Evolutionary conservation across 805 yeast genomes (phyloP).

Genomic region (Yarrowia deformans): DNA sequence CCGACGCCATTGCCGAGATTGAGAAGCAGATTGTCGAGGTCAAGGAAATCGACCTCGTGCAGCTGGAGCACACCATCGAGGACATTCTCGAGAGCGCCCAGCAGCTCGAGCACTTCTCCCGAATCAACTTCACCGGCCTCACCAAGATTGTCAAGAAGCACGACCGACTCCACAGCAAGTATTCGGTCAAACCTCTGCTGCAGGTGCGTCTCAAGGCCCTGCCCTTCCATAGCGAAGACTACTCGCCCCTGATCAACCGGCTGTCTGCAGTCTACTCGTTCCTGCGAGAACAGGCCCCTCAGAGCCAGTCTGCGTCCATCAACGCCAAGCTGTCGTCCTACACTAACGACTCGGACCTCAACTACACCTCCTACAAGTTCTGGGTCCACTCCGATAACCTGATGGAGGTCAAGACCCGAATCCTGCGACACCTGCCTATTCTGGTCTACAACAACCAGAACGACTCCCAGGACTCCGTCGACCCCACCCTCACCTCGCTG

Average conservation of each 20-base stretch:
- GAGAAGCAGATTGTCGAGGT: constrained; percentile 63
- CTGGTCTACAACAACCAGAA: constrained; percentile 70
- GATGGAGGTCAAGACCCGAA: constrained; percentile 97
- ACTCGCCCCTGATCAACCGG: constrained; percentile 86
- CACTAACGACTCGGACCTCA: constrained; percentile 50
- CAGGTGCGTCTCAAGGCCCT: constrained; percentile 85
- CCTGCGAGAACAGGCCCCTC: constrained; percentile 72
- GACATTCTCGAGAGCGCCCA: constrained; percentile 75
- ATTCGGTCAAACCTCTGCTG: constrained; percentile 87
- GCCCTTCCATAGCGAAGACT: constrained; percentile 94
- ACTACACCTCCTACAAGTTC: constrained; percentile 71
- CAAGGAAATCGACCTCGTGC: constrained; percentile 57
- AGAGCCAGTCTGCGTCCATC: constrained; percentile 50
- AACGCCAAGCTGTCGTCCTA: constrained; percentile 50
- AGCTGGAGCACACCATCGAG: constrained; percentile 75
- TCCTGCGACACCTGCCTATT: constrained; percentile 91
- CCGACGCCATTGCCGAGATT: constrained; percentile 66
- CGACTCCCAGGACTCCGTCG: constrained; percentile 57
- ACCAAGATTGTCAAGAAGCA: constrained; percentile 94
- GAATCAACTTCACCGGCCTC: constrained; percentile 94
- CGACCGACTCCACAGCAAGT: constrained; percentile 85
- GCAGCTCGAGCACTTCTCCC: constrained; percentile 86
- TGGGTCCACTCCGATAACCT: constrained; percentile 97
- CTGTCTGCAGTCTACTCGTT: constrained; percentile 78
- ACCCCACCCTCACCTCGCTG: constrained; percentile 84